Percentiles rank a stretch among this genome's conserved stretches.
These are phyloP conservation scores for Trichoderma oligosporum DNA, from an alignment of 2,329 filamentous ascomycete genomes.

Conservation along the genomic window DNA sequence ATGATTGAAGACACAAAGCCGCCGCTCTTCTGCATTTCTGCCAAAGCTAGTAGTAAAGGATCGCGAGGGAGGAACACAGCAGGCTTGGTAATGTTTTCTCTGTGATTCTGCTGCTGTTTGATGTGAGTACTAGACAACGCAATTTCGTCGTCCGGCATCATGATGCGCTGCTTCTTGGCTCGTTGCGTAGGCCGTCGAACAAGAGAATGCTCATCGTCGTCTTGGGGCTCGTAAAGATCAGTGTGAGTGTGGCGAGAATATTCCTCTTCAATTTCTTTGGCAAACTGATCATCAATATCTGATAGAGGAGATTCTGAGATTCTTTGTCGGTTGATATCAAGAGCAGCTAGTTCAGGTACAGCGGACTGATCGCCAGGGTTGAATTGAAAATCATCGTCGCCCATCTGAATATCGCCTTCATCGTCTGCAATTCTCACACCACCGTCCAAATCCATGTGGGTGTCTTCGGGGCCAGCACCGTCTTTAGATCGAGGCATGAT, in stretches of 20 bases:
- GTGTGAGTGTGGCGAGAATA: slow-evolving; percentile 51
- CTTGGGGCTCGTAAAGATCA: slow-evolving; percentile 59
- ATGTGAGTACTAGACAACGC: slow-evolving; percentile 74
- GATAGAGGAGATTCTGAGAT: slow-evolving; percentile 69
- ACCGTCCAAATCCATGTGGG: slow-evolving; percentile 53
- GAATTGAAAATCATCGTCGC: slow-evolving; percentile 61
- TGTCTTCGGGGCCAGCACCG: slow-evolving; percentile 52
- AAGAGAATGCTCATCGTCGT: slow-evolving; percentile 54
- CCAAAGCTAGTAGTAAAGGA: slow-evolving; percentile 77
- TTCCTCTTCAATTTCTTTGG: slow-evolving; percentile 57
- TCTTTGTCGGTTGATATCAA: slow-evolving; percentile 51
- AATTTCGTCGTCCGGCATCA: slow-evolving; percentile 77
- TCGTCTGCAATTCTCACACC: slow-evolving; percentile 58
- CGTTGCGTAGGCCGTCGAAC: slow-evolving; percentile 68
- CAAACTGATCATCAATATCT: slow-evolving; percentile 62
- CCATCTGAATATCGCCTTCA: slow-evolving; percentile 62
- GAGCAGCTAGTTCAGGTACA: slow-evolving; percentile 46
- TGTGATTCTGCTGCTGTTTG: slow-evolving; percentile 80
- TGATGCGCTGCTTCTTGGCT: slow-evolving; percentile 70
- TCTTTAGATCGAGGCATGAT: slow-evolving; percentile 55
- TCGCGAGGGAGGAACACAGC: slow-evolving; percentile 83
- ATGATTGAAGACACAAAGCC: slow-evolving; percentile 86
- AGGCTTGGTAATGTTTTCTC: slow-evolving; percentile 78
- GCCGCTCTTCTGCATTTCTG: slow-evolving; percentile 88
- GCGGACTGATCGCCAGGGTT: slow-evolving; percentile 58